Evolutionary conservation across 108 stramenopile genomes (phyloP).

Genomic region (Cyclotella atomus): DNA sequence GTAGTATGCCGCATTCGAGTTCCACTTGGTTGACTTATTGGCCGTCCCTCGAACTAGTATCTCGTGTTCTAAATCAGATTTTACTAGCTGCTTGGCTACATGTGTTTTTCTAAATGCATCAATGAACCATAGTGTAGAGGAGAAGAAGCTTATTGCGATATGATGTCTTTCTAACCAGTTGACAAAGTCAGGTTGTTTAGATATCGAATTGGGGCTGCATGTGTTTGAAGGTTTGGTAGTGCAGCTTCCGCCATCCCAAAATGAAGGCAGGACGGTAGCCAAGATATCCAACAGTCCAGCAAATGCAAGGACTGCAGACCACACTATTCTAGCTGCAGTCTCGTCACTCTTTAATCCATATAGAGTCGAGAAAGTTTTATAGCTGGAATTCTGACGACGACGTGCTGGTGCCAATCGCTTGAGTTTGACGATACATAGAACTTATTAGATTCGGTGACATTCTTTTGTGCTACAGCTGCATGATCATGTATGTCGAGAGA

Average conservation of each 20-base stretch:
- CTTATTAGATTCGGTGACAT: too few species aligned
- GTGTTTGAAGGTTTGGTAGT: background rate
- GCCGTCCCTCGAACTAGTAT: background rate
- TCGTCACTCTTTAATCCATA: too few species aligned
- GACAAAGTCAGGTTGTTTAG: background rate
- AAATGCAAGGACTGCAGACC: background rate
- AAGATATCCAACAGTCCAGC: background rate
- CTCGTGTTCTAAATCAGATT: background rate
- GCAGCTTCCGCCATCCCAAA: background rate
- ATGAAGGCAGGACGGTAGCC: background rate
- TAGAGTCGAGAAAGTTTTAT: too few species aligned
- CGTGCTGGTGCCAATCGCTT: too few species aligned
- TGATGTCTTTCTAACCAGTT: background rate
- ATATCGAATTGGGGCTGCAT: background rate
- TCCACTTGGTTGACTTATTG: background rate
- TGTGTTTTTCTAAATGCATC: background rate
- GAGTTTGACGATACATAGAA: too few species aligned
- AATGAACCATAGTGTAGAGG: background rate
- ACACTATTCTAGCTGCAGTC: background rate
- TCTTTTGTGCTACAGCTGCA: too few species aligned
- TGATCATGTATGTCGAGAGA: too few species aligned
- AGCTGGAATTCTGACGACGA: too few species aligned
- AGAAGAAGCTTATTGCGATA: slow-evolving; percentile 4
- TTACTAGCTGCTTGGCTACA: background rate
- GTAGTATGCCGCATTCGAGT: background rate